Conservation (phyloP, 2,329 filamentous ascomycete genomes). For the Nannizziopsis barbatae region DNA sequence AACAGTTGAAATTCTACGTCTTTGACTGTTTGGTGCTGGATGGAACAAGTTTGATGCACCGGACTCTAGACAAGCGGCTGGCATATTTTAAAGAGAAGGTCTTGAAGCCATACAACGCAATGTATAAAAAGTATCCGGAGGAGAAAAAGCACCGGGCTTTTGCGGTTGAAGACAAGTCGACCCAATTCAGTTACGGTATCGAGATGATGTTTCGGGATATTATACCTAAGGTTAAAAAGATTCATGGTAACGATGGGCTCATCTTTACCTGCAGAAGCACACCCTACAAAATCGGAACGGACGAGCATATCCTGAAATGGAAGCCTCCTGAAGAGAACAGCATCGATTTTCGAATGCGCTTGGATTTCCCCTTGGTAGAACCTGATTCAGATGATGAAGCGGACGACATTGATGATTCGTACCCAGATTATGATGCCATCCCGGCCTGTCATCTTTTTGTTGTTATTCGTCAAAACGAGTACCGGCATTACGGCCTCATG, state of each 20-base stretch:
- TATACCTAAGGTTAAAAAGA: constrained; percentile 59
- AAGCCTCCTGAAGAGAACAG: constrained; percentile 93
- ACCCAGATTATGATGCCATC: constrained; percentile 66
- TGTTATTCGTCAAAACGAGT: constrained; percentile 52
- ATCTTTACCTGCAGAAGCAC: constrained; percentile 94
- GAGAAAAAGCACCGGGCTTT: constrained; percentile 65
- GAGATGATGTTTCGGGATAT: constrained; percentile 86
- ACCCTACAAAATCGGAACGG: constrained; percentile 79
- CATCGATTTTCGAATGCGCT: constrained; percentile 73
- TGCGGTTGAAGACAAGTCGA: constrained; percentile 73
- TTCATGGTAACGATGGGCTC: constrained; percentile 87
- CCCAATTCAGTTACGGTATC: constrained; percentile 78
- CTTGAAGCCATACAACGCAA: constrained; percentile 63
- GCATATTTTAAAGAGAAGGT: constrained; percentile 74
- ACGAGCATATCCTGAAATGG: constrained; percentile 93
- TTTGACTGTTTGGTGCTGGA: constrained; percentile 79
- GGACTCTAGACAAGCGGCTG: constrained; percentile 76
- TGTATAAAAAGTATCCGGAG: constrained; percentile 62
- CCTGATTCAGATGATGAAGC: constrained; percentile 57
- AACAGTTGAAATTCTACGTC: constrained; percentile 71
- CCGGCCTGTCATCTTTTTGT: constrained; percentile 65
- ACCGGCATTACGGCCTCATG: constrained; percentile 57
- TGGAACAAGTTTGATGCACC: constrained; percentile 60
- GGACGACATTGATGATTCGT: constrained; percentile 52
- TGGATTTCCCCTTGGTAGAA: constrained; percentile 63